Conservation (phyloP, 495 filamentous ascomycete species). For the Margaritispora aquatica region DNA sequence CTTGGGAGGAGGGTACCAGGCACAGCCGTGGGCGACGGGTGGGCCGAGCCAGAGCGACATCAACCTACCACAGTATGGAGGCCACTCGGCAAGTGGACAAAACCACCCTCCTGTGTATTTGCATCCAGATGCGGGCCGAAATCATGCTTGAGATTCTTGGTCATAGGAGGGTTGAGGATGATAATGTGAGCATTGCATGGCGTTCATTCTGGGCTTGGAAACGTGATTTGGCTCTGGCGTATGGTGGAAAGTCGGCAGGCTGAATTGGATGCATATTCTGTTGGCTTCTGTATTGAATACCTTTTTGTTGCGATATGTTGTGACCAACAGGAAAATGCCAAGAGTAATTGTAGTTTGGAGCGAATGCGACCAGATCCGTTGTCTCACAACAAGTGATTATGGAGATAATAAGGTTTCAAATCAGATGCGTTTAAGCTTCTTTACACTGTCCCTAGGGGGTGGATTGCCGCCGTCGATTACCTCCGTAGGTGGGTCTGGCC, state of each 20-base stretch:
- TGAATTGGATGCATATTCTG: too few species aligned
- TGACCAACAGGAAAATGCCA: neutral
- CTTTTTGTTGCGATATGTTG: neutral
- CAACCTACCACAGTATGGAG: neutral
- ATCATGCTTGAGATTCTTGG: neutral
- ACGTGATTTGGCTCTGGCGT: neutral
- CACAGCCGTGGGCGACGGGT: neutral
- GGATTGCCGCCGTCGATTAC: neutral
- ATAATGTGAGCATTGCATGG: neutral
- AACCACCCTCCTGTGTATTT: neutral
- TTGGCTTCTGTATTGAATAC: neutral
- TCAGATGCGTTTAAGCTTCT: neutral
- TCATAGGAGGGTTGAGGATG: neutral
- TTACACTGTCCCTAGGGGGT: neutral
- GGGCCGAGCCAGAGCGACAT: neutral
- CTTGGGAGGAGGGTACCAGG: slow-evolving; percentile 1
- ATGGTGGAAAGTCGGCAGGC: neutral
- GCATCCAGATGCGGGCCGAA: neutral
- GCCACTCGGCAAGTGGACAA: neutral
- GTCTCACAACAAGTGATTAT: too few species aligned
- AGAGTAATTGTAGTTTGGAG: neutral
- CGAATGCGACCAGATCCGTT: too few species aligned
- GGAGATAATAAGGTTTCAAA: neutral
- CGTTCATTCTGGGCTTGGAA: neutral
- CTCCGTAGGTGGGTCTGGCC: neutral